Base-by-base conservation (phyloP, 2,329 filamentous ascomycete species). In the Alternaria consortialis region DNA sequence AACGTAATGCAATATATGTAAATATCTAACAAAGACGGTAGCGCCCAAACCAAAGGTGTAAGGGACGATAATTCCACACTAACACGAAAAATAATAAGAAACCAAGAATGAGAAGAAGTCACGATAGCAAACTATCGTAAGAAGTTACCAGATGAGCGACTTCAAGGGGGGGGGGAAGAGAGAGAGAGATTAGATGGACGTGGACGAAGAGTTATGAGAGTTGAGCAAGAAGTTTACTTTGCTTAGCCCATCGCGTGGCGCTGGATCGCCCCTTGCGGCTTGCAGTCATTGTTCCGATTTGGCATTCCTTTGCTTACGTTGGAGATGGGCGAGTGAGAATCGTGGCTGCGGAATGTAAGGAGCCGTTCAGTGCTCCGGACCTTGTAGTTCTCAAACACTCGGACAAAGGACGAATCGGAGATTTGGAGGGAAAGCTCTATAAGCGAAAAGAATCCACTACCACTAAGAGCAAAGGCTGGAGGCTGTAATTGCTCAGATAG, bases 251-350 rank as follows among this genome's bases (percentile, higher is more conserved):
- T 56, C 63, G 55, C 58, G 60, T 67, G 65, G 65, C 56, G 62
- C 44, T 65, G 42, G 42, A 42, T 58, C 64, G 75, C 74, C 77
- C 75, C 75, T 77, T 78, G 69, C 74, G 62, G 64, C 44, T 40
- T 54, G 56, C 53, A 62, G 58, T 72, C 64, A 73, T 68, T 70
- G 53, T 59, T 58, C 59, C 34, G 61, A 27, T 65, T 64, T 67
- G 56, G 60, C 69, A 74, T 79, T 77, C 73, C 66, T 71, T 63
- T 54, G 39, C 40, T 46, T 47, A 32, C 48, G 48, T 34, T 47
- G 25, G 56, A 34, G 58, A 43, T 46, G 43, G 46, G 39, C 23
- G n/a, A 43, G 50, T 36, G 42, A 54, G 64, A 62, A 52, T 53
- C 47, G 46, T 34, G 31, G 13, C 27, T 31, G 37, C 55, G 56